Evolutionary conservation across 1,284 basidiomycete species (phyloP), one percentile per base, ranked within the genome.

Genomic region (Cryptococcus sp.): DNA sequence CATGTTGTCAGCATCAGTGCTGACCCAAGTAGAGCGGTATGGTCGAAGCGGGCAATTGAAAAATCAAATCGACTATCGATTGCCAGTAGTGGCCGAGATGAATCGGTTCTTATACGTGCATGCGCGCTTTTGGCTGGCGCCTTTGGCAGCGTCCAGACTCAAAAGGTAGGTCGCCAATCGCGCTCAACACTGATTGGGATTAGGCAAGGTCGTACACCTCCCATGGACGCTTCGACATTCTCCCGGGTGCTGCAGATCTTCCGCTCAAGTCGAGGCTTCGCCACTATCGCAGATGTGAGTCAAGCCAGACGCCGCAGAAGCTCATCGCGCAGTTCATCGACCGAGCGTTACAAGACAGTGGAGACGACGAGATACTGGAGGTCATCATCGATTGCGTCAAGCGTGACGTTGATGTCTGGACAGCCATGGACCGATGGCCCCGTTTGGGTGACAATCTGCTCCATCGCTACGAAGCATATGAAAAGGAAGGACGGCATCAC

Each of bases 381-480:
- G 61, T 75, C 47, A 68, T 70, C 22, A 60, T 76, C 27, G 75
- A 78, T 52, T 68, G 65, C 16, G 58, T 76, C 16, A 62, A 64
- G 48, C 66, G 76, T 13, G 70, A 73, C 45, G 76, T 71, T 11
- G 75, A 76, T 50, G 64, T 69, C 3, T 78, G 75, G 75, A 78
- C 76, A 1, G 69, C 73, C 1, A 75, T 73, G 54, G 76, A 78
- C 57, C 65, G 72, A 10, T 76, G 74, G 74, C 61, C 54, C 6
- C 60, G 67, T 39, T 58, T 78, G 30, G 66, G 68, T 7, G 64
- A 71, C 40, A 73, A 69, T 5, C 57, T 76, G 25, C 64, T 78
- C 55, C 66, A 71, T 39, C 62, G 70, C 22, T 68, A 72, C 57
- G 66, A 70, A 23, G 46, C 52, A 11, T 60, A 71, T 41, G 64